Conservation (phyloP, 1,284 basidiomycete species). For the Fistulinella staudtii region DNA sequence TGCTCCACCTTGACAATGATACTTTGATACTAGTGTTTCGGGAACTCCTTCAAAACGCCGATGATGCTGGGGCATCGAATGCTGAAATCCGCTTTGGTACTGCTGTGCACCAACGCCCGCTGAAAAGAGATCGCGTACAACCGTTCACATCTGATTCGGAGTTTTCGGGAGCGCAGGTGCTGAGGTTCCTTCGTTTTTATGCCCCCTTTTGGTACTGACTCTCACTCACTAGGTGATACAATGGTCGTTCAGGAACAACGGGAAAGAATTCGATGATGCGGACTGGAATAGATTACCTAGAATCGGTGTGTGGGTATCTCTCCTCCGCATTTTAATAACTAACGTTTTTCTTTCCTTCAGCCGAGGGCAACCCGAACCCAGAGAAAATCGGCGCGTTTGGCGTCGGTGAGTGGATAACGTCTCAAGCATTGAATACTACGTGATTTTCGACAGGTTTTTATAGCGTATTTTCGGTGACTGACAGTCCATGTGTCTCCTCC, state of each 20-base stretch:
- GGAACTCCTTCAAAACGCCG: constrained; percentile 92
- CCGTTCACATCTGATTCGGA: constrained; percentile 45
- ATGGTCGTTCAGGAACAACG: constrained; percentile 88
- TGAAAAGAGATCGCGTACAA: too few species aligned
- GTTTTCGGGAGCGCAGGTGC: constrained; percentile 50
- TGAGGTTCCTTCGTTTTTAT: constrained; percentile 6
- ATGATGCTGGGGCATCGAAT: constrained; percentile 77
- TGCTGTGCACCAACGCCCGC: constrained; percentile 39
- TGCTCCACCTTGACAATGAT: too few species aligned
- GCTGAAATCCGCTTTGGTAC: constrained; percentile 81
- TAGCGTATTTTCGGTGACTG: constrained; percentile 73
- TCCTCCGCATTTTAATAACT: neutral
- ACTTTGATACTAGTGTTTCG: constrained; percentile 85
- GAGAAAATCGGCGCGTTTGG: constrained; percentile 88
- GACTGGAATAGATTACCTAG: constrained; percentile 90
- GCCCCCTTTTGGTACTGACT: neutral
- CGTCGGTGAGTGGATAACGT: constrained; percentile 54
- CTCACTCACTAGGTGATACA: constrained; percentile 58
- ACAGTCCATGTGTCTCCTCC: constrained; percentile 1
- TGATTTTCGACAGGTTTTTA: constrained; percentile 58
- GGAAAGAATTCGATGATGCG: constrained; percentile 74
- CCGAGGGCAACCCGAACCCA: constrained; percentile 81
- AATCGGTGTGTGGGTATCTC: constrained; percentile 57
- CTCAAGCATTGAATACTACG: neutral
- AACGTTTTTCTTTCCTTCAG: constrained; percentile 35